These are phyloP conservation scores for Begonia peltatifolia DNA, from an alignment of 306 rosid genomes.

Conservation along the genomic window DNA sequence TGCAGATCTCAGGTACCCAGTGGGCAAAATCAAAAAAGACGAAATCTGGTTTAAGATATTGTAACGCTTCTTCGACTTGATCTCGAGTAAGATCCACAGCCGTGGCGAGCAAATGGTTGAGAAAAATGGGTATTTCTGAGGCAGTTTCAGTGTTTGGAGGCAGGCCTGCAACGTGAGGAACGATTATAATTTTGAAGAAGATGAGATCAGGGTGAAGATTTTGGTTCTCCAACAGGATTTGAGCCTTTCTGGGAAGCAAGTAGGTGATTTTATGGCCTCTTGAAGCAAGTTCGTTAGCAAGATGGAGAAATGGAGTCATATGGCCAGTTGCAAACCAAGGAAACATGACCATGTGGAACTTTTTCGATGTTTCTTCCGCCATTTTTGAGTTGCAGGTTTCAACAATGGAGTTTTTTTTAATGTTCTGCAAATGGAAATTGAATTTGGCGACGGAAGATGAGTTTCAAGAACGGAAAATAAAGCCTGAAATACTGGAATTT, in stretches of 20 bases:
- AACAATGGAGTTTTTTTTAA: no score
- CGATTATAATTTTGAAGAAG: conserved; percentile 11
- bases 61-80: conserved; percentile 9
- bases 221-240: conserved; percentile 10
- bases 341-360: conserved; percentile 24
- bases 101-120: conserved; percentile 5
- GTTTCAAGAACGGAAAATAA: no score
- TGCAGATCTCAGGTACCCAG: conserved; percentile 26
- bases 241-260: conserved; percentile 26
- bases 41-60: conserved; percentile 10
- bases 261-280: conserved; percentile 23
- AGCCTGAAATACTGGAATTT: no score
- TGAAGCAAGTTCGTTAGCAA: conserved; percentile 36
- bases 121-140: conserved; percentile 21
- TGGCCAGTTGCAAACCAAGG: conserved; percentile 56
- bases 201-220: conserved; percentile 26
- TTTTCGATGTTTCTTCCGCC: background rate
- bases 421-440: no score
- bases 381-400: background rate
- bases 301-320: conserved; percentile 37
- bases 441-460: no score
- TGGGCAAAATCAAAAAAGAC: conserved; percentile 28
- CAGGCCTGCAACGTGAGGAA: conserved; percentile 30
- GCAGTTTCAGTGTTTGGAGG: conserved; percentile 30
- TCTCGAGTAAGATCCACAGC: conserved; percentile 27